These are phyloP conservation scores for Leccinum rimulosum DNA, from an alignment of 768 basidiomycete genomes.

Conservation along the genomic window DNA sequence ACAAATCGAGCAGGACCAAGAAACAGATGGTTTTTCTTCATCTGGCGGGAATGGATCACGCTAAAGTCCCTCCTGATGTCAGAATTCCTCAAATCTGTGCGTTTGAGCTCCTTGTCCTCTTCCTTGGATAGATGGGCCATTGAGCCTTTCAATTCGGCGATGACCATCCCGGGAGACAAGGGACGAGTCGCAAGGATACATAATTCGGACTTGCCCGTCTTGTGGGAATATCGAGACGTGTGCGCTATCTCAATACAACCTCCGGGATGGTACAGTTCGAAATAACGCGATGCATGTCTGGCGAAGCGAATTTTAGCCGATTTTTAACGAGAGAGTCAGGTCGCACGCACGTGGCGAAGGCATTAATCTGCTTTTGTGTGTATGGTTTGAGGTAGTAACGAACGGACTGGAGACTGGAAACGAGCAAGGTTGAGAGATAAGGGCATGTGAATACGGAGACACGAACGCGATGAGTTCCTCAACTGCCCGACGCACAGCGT, in stretches of 20 bases:
- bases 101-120: constrained; percentile 83
- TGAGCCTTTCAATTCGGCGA: constrained; percentile 86
- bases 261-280: constrained; percentile 80
- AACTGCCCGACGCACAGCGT: constrained; percentile 67
- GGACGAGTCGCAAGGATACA: constrained; percentile 82
- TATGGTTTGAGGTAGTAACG: constrained; percentile 75
- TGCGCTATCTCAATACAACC: constrained; percentile 88
- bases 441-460: constrained; percentile 17
- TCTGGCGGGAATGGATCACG: constrained; percentile 87
- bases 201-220: constrained; percentile 84
- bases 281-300: constrained; percentile 86
- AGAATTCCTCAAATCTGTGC: constrained; percentile 64
- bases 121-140: constrained; percentile 86
- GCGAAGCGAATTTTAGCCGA: constrained; percentile 25
- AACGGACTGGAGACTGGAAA: constrained; percentile 63
- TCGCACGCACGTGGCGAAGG: constrained; percentile 82
- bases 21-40: constrained; percentile 91
- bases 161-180: constrained; percentile 65
- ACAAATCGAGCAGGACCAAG: constrained; percentile 90
- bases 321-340: constrained; percentile 25
- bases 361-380: constrained; percentile 84
- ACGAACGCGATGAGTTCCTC: constrained; percentile 77
- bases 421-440: constrained; percentile 12
- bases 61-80: constrained; percentile 86
- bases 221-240: constrained; percentile 83